Conservation (phyloP, 306 rosid genomes). For the Vigna trinervia region DNA sequence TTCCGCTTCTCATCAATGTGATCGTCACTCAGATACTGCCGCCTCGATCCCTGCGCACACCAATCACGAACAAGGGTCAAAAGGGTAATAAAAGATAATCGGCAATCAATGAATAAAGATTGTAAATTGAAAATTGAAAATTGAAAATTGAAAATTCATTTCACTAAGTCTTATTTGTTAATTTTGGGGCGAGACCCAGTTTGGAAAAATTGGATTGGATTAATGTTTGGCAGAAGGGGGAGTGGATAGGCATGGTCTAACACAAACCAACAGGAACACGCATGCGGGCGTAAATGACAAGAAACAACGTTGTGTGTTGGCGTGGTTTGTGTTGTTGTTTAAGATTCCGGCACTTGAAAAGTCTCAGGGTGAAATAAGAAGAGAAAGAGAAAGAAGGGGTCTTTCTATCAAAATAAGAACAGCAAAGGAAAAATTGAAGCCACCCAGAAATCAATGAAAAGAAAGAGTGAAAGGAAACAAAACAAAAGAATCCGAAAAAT, state of each 20-base stretch:
- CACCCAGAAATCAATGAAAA: not conserved
- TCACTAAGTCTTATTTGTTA: too few species aligned
- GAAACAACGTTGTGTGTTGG: conserved; percentile 20
- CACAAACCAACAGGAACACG: conserved; percentile 11
- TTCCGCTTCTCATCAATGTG: conserved; percentile 36
- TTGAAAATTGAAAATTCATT: too few species aligned
- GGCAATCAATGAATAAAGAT: conserved; percentile 39
- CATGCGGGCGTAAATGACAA: conserved; percentile 1
- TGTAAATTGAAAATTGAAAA: not conserved
- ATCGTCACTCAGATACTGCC: not conserved
- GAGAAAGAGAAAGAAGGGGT: not conserved
- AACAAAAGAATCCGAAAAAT: not conserved
- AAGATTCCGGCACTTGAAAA: conserved; percentile 8
- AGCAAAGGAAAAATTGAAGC: not conserved
- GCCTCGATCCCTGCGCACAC: conserved; percentile 21
- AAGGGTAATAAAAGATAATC: conserved; percentile 20
- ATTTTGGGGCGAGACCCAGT: not conserved
- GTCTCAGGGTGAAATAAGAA: conserved; percentile 33
- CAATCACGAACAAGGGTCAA: conserved; percentile 22
- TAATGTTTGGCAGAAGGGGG: conserved; percentile 30
- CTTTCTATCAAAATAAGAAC: not conserved
- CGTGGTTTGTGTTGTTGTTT: conserved; percentile 28
- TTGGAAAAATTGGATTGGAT: conserved; percentile 38
- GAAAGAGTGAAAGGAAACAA: not conserved
- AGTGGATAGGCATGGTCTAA: not conserved